Evolutionary conservation across 2,329 filamentous ascomycete species (phyloP).

Genomic region (Sporothrix brunneoviolacea): DNA sequence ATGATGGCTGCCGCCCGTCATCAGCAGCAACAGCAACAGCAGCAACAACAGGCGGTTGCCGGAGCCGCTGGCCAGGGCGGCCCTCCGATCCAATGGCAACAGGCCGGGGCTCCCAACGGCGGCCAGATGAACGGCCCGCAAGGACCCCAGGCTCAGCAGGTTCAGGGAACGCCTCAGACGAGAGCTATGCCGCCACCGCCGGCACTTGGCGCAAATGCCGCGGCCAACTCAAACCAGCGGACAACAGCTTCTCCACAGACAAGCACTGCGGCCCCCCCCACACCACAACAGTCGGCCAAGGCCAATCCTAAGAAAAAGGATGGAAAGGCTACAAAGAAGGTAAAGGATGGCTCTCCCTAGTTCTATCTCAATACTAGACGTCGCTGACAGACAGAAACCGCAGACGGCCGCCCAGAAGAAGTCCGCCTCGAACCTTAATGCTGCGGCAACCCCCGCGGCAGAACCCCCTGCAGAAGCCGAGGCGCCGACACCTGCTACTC

Average conservation of each 20-base stretch:
- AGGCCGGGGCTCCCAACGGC: conserved; percentile 34
- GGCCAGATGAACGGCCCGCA: conserved; percentile 32
- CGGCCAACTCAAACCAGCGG: conserved; percentile 43
- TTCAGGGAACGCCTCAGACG: conserved; percentile 67
- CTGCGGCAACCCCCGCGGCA: conserved; percentile 49
- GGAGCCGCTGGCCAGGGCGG: conserved; percentile 26
- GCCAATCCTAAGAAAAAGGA: conserved; percentile 73
- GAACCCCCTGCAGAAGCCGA: conserved; percentile 52
- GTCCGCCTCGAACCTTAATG: conserved; percentile 47
- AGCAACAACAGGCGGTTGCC: conserved; percentile 16
- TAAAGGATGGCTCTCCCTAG: conserved; percentile 32
- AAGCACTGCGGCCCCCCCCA: conserved; percentile 63
- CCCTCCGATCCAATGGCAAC: conserved; percentile 44
- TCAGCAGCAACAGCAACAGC: conserved; percentile 28
- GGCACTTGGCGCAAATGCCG: conserved; percentile 39
- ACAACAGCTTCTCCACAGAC: conserved; percentile 57
- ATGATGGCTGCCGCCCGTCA: conserved; percentile 46
- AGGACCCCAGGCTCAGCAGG: conserved; percentile 40
- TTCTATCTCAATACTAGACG: background rate
- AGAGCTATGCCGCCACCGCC: conserved; percentile 62
- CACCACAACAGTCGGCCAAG: conserved; percentile 67
- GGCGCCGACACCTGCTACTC: conserved; percentile 54
- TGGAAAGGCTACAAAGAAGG: conserved; percentile 59
- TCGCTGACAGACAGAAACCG: conserved; percentile 18
- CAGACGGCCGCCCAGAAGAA: conserved; percentile 56